Conservation (phyloP, 768 basidiomycete species). For the Rhodotorula paludigena region DNA sequence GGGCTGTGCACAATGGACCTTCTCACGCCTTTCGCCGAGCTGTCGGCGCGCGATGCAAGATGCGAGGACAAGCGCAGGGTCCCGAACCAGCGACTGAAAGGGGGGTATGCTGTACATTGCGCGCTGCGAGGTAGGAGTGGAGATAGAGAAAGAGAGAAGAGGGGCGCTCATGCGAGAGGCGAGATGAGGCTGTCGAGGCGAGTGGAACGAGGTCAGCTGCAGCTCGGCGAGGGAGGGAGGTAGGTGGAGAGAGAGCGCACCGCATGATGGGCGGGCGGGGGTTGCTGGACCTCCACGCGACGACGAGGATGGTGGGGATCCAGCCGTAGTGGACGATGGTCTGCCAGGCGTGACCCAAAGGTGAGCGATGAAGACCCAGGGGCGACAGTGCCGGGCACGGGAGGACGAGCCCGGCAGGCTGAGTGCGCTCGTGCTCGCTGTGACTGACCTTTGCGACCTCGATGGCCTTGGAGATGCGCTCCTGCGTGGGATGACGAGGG, state of each 20-base stretch:
- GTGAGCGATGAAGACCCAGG: not conserved
- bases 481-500: slow-evolving; percentile 53
- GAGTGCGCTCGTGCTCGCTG: not conserved
- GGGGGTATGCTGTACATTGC: slow-evolving; percentile 4
- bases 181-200: slow-evolving; percentile 68
- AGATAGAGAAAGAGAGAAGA: too few species aligned
- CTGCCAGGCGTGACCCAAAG: slow-evolving; percentile 49
- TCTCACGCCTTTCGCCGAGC: too few species aligned
- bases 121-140: too few species aligned
- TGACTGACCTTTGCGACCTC: slow-evolving; percentile 71
- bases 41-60: too few species aligned
- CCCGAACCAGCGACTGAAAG: too few species aligned
- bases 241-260: slow-evolving; percentile 54
- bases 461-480: slow-evolving; percentile 73
- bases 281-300: slow-evolving; percentile 76
- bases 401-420: not conserved
- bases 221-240: not conserved
- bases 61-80: too few species aligned
- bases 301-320: slow-evolving; percentile 94
- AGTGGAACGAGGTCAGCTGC: slow-evolving; percentile 4
- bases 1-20: too few species aligned
- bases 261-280: slow-evolving; percentile 94
- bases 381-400: not conserved
- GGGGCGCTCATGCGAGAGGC: slow-evolving; percentile 70
- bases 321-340: slow-evolving; percentile 88